These are phyloP conservation scores for Solanum paucissectum DNA, from an alignment of 257 asterid genomes.

Conservation along the genomic window DNA sequence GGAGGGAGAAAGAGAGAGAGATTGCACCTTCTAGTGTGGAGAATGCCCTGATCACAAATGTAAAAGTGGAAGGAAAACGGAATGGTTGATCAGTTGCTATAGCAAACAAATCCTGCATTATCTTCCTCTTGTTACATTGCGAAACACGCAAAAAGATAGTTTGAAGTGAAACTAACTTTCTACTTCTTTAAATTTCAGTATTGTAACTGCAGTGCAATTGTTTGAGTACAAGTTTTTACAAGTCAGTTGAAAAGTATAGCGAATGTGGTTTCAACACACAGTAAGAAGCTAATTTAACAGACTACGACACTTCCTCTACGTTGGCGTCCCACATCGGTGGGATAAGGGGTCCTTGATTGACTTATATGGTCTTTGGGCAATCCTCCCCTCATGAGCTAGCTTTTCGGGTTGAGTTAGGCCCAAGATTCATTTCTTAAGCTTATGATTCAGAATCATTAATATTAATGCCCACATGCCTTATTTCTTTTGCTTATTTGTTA, in stretches of 20 bases:
- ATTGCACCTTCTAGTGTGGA: conserved; percentile 88
- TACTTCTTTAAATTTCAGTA: not conserved
- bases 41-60: conserved; percentile 89
- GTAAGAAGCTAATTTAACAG: not conserved
- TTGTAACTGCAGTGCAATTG: not conserved
- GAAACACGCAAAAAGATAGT: not conserved
- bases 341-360: not conserved
- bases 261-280: not conserved
- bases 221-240: not conserved
- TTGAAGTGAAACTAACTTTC: not conserved
- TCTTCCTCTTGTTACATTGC: not conserved
- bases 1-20: conserved; percentile 11
- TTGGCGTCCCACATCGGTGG: not conserved
- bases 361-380: not conserved
- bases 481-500: not conserved
- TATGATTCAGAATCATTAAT: not conserved
- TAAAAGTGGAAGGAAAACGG: conserved; percentile 88
- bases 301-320: not conserved
- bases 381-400: not conserved
- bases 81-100: conserved; percentile 97
- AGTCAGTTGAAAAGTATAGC: not conserved
- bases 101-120: conserved; percentile 90
- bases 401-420: not conserved
- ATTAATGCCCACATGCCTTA: not conserved
- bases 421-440: not conserved